These are phyloP conservation scores for Liquidambar formosana DNA, from an alignment of 164 flowering plant species.

Conservation along the genomic window DNA sequence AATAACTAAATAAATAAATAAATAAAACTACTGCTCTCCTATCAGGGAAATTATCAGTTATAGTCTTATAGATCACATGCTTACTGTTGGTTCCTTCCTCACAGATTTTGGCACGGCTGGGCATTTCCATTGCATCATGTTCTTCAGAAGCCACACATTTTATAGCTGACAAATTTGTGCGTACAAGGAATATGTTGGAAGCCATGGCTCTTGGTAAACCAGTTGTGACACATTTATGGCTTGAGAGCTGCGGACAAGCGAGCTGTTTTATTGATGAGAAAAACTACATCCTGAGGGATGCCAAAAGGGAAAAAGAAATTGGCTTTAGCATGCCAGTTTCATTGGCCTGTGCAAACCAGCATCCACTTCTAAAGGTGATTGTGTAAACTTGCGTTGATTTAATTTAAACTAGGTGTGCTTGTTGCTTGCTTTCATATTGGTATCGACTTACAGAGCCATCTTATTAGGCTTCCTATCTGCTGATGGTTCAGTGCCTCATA, in stretches of 20 bases:
- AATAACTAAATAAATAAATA: too few relatives aligned
- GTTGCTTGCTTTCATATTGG: background rate
- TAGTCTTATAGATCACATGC: background rate
- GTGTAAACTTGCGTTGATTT: background rate
- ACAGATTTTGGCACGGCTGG: constrained; percentile 64
- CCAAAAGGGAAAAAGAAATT: constrained; percentile 80
- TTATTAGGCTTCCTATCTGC: background rate
- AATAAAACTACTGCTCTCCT: background rate
- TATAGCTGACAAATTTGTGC: constrained; percentile 72
- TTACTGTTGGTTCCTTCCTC: constrained; percentile 3
- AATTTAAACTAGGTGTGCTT: background rate
- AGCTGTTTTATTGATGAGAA: constrained; percentile 79
- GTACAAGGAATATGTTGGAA: constrained; percentile 95
- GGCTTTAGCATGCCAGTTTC: constrained; percentile 84
- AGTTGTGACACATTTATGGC: constrained; percentile 88
- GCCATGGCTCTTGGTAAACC: constrained; percentile 87
- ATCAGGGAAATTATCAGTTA: background rate
- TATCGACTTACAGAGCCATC: background rate
- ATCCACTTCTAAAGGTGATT: constrained; percentile 73
- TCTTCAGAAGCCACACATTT: constrained; percentile 84
- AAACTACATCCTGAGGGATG: constrained; percentile 75
- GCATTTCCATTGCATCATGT: constrained; percentile 53
- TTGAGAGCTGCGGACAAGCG: constrained; percentile 82
- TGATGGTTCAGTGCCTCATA: background rate
- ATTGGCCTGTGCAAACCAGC: constrained; percentile 56